phyloP scores from a whole-genome alignment of 345 rosid species.

The Linum lewisii region DNA sequence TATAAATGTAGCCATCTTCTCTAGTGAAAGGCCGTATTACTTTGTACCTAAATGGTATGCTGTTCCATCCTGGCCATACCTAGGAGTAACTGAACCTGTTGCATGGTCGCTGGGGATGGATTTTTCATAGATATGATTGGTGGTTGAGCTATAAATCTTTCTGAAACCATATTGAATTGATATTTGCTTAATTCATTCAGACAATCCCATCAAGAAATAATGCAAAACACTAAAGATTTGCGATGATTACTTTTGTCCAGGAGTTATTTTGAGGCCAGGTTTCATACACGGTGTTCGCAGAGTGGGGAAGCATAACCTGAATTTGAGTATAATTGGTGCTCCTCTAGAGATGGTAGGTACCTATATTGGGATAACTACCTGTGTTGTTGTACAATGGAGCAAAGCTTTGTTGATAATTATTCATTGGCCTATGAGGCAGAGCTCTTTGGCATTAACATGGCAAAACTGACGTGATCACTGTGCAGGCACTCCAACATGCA shows the following conservation, averaged over 20 bases:
- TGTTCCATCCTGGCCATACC: background rate
- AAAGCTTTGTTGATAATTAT: background rate
- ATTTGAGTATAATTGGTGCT: conserved; percentile 49
- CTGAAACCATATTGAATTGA: background rate
- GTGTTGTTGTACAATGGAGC: no score
- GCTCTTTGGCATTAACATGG: no score
- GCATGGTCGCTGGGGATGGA: background rate
- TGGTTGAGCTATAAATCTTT: background rate
- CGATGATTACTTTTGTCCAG: conserved; percentile 15
- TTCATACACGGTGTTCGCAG: conserved; percentile 53
- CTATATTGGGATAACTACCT: background rate
- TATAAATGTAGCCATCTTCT: no score
- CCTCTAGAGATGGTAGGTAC: conserved; percentile 47
- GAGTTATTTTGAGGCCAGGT: conserved; percentile 51
- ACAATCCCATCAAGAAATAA: background rate
- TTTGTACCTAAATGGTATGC: no score
- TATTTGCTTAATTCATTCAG: background rate
- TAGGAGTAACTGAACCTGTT: background rate
- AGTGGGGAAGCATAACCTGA: conserved; percentile 38
- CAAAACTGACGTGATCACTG: background rate
- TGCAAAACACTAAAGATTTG: background rate
- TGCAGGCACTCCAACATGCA: conserved; percentile 44
- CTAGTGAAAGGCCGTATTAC: no score
- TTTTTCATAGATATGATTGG: background rate
- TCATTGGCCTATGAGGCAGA: no score